Evolutionary conservation across 192 early-diverging fungal genomes (phyloP), one percentile per base, ranked within the genome.

Genomic region (Coemansia sp.): DNA sequence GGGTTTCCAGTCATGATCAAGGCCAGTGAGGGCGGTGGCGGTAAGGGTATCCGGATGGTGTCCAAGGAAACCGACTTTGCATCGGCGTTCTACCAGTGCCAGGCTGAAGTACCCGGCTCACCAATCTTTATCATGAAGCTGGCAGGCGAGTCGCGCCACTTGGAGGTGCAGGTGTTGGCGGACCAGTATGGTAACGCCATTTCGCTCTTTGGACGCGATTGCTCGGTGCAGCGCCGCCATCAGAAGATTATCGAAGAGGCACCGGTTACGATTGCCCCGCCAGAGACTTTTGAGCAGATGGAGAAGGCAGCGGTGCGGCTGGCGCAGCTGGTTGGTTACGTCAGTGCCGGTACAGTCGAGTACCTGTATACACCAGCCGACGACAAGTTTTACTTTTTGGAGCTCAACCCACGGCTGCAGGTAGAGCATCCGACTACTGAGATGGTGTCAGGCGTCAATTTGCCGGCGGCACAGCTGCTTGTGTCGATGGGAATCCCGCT

Each of bases 161-260:
- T 98, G 72, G 96, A 98, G 68, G 96, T 98, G 18, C 96, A 98
- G 81, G 85, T 97, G 14, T 71, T 98, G 47, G 96, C 95, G 22
- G 96, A 98, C 78, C 86, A 90, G 74, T 93, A 98, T 69, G 97
- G 97, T 52, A 97, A 98, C 58, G 97, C 94, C 6, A 97, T 98
- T 75, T 95, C 94, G 18, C 86, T 98, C 66, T 98, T 98, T 85
- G 97, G 97, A 23, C 88, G 97, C 53, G 97, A 98, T 82, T 98
- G 95, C 71, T 97, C 94, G 6, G 94, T 97, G 11, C 97, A 98
- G 85, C 86, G 97, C 63, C 88, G 97, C 37, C 97, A 98, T 69
- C 97, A 98, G 84, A 98, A 98, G 85, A 98, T 98, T 73, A 91
- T 98, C 45, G 95, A 98, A 77, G 97, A 97, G 80, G 97, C 97